Evolutionary conservation across 805 yeast genomes (phyloP), one percentile per base, ranked within the genome.

Genomic region (Candida pini): DNA sequence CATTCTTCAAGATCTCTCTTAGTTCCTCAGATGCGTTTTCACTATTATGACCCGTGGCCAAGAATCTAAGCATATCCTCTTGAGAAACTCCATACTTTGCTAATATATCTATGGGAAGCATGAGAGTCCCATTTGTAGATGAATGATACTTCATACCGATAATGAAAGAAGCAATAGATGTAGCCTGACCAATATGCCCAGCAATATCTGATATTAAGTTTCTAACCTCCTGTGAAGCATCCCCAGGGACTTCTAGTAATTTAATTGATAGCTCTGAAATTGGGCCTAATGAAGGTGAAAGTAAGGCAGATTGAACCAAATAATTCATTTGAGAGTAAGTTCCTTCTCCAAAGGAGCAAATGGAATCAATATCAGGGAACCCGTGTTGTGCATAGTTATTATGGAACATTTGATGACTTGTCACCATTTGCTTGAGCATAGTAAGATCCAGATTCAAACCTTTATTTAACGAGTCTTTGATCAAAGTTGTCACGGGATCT

Each of bases 111-210:
- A 74, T 49, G 0, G 95, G 95, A 27, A 86, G 55, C 22, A 76
- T 67, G 10, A 82, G 65, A 28, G 66, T 70, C 38, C 71, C 66
- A 18, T 71, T 65, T 21, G 62, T 51, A 15, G 57, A 52, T 0
- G 83, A 78, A 53, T 76, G 78, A 55, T 69, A 82, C 17, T 64
- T 63, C 31, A 78, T 51, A 0, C 82, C 84, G 33, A 81, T 60
- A 10, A 86, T 64, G 56, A 74, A 66, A 3, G 81, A 68, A 1
- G 86, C 78, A 9, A 86, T 66, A 0, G 88, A 79, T 0, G 81
- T 73, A 2, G 92, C 84, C 54, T 86, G 94, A 6, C 95, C 95
- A 25, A 86, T 59, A 57, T 85, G 95, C 0, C 94, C 92, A 9
- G 77, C 71, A 8, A 80, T 70, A 40, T 81, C 85, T 22, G 76